phyloP scores from a whole-genome alignment of 2,329 filamentous ascomycete genomes.

The Biscogniauxia marginata region DNA sequence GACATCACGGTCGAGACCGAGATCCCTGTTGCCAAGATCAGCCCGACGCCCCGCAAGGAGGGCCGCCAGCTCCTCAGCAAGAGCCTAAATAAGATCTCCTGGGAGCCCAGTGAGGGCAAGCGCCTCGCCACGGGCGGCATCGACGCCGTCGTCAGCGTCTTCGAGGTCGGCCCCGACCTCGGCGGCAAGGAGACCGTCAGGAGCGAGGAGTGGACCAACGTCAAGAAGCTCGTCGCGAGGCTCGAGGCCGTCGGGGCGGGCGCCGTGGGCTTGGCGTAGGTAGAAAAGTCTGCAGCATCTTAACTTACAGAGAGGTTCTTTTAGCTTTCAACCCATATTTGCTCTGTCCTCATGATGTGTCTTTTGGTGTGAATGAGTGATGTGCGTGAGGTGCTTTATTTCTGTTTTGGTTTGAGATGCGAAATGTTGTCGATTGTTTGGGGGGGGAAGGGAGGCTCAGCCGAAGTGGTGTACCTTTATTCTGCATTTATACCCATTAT shows the following conservation, averaged over 20 bases:
- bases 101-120: conserved; percentile 88
- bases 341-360: too few relatives aligned
- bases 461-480: too few relatives aligned
- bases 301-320: conserved; percentile 28
- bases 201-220: conserved; percentile 86
- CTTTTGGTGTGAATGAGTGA: too few relatives aligned
- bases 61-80: conserved; percentile 71
- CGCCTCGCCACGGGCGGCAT: conserved; percentile 87
- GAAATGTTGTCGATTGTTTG: too few relatives aligned
- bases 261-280: conserved; percentile 38
- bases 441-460: too few relatives aligned
- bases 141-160: conserved; percentile 85
- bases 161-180: conserved; percentile 81
- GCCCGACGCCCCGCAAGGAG: conserved; percentile 63
- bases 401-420: too few relatives aligned
- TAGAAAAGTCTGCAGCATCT: conserved; percentile 31
- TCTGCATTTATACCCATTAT: too few relatives aligned
- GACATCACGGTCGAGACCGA: conserved; percentile 91
- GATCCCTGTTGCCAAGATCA: conserved; percentile 80
- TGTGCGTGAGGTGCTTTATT: too few relatives aligned
- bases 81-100: conserved; percentile 90
- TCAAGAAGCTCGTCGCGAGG: conserved; percentile 84
- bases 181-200: conserved; percentile 82
- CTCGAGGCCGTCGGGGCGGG: conserved; percentile 63
- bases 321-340: too few relatives aligned